phyloP scores from a whole-genome alignment of 1,284 basidiomycete species.

The Rhizoctonia solani region DNA sequence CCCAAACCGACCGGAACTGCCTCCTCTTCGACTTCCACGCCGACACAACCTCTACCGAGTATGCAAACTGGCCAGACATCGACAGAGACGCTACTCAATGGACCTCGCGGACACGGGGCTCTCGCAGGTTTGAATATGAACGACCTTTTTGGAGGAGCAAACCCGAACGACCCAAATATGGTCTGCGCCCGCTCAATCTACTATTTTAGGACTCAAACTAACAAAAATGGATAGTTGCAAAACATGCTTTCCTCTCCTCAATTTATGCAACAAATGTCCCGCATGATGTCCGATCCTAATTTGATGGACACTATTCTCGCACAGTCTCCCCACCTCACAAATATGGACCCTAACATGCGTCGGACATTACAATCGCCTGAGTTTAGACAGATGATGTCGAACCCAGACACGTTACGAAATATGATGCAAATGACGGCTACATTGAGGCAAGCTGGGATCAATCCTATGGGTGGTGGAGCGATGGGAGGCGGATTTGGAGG shows the following conservation, averaged over 20 bases:
- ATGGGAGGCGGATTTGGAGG: conserved; percentile 30
- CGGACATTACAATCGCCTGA: conserved; percentile 79
- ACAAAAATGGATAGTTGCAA: conserved; percentile 61
- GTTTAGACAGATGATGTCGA: conserved; percentile 83
- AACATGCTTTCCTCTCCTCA: conserved; percentile 82
- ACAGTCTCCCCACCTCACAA: conserved; percentile 75
- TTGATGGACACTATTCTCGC: conserved; percentile 83
- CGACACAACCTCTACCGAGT: conserved; percentile 65
- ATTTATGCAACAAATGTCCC: conserved; percentile 75
- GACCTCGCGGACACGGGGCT: conserved; percentile 68
- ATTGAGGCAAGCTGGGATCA: conserved; percentile 40
- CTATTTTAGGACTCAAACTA: background rate
- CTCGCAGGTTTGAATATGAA: conserved; percentile 72
- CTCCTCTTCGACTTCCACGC: conserved; percentile 40
- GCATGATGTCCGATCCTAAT: conserved; percentile 76
- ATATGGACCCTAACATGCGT: conserved; percentile 80
- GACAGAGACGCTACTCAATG: conserved; percentile 74
- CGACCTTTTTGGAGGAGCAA: conserved; percentile 78
- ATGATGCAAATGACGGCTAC: conserved; percentile 78
- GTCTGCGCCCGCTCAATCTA: conserved; percentile 52
- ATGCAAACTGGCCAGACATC: conserved; percentile 87
- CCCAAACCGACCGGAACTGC: conserved; percentile 53
- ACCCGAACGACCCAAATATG: conserved; percentile 88
- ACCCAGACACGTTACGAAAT: conserved; percentile 74
- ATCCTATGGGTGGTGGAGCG: conserved; percentile 1